A percentile compares a stretch with the other conserved stretches of the same genome.
These are phyloP conservation scores for Cladosporium colombiae DNA, from an alignment of 2,329 filamentous ascomycete species.

Conservation along the genomic window DNA sequence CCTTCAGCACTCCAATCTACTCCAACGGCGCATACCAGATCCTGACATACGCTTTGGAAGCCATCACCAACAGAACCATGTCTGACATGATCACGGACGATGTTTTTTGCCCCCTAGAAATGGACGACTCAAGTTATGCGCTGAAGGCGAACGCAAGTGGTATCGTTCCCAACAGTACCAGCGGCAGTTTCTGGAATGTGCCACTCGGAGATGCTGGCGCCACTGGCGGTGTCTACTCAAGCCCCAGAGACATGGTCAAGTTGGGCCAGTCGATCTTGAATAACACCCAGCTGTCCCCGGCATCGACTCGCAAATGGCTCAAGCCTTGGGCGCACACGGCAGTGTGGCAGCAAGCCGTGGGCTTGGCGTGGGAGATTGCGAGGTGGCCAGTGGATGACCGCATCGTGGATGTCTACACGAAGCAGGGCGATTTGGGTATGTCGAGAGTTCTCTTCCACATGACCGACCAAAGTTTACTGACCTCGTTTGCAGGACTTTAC, in stretches of 20 bases:
- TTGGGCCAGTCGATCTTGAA: conserved; percentile 47
- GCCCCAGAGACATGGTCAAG: conserved; percentile 44
- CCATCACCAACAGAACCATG: conserved; percentile 44
- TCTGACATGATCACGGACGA: conserved; percentile 45
- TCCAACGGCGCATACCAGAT: conserved; percentile 51
- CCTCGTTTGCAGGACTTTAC: background rate
- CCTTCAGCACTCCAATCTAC: conserved; percentile 50
- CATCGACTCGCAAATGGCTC: conserved; percentile 49
- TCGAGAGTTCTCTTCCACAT: conserved; percentile 39
- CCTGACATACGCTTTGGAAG: conserved; percentile 49
- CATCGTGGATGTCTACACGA: conserved; percentile 52
- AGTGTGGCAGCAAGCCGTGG: conserved; percentile 42
- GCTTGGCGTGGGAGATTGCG: conserved; percentile 53
- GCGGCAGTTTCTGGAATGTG: conserved; percentile 21
- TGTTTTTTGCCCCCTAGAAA: conserved; percentile 45
- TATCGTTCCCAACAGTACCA: conserved; percentile 38
- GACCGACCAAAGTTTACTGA: background rate
- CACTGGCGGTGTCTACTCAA: conserved; percentile 47
- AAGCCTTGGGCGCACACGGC: conserved; percentile 46
- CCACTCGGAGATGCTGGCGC: conserved; percentile 36
- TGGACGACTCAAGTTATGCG: conserved; percentile 32
- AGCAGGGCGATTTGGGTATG: conserved; percentile 46
- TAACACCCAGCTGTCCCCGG: conserved; percentile 44
- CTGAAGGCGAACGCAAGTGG: conserved; percentile 25
- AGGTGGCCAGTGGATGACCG: conserved; percentile 44